Conservation (phyloP, 1,284 basidiomycete genomes). For the Boletus semigastroideus region DNA sequence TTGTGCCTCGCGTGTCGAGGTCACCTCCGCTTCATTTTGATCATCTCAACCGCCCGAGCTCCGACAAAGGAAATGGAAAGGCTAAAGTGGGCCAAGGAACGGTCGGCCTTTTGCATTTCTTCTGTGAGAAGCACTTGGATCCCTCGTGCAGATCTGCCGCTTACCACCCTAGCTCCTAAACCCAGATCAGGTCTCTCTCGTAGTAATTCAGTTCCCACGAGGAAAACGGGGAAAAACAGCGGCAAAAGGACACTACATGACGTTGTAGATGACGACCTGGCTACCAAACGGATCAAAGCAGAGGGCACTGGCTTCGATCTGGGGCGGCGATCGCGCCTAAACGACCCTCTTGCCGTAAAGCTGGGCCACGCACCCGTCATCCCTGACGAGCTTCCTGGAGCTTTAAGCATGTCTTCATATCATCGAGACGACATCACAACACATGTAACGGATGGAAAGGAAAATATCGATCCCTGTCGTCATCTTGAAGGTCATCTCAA, state of each 20-base stretch:
- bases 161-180: slow-evolving; percentile 47
- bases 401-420: slow-evolving; percentile 35
- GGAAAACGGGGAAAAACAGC: slow-evolving; percentile 54
- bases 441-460: slow-evolving; percentile 35
- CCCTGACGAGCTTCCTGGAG: slow-evolving; percentile 35
- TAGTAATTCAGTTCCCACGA: slow-evolving; percentile 30
- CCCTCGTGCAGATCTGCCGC: slow-evolving; percentile 28
- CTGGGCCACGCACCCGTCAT: slow-evolving; percentile 3
- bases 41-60: slow-evolving; percentile 30
- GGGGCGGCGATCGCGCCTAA: slow-evolving; percentile 35
- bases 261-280: slow-evolving; percentile 63
- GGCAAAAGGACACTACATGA: slow-evolving; percentile 72
- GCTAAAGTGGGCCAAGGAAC: slow-evolving; percentile 37
- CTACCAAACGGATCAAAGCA: slow-evolving; percentile 49
- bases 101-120: slow-evolving; percentile 57
- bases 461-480: slow-evolving; percentile 40
- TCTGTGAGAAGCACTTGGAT: slow-evolving; percentile 46
- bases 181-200: slow-evolving; percentile 31
- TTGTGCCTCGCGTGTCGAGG: slow-evolving; percentile 49
- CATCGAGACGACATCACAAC: slow-evolving; percentile 47
- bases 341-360: slow-evolving; percentile 20
- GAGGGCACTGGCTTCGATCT: slow-evolving; percentile 20
- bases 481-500: slow-evolving; percentile 31
- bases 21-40: slow-evolving; percentile 37
- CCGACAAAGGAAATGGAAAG: slow-evolving; percentile 42